Percentiles rank a stretch among this genome's conserved stretches.
phyloP scores from a whole-genome alignment of 768 basidiomycete genomes.

The Gymnopilus dilepis region DNA sequence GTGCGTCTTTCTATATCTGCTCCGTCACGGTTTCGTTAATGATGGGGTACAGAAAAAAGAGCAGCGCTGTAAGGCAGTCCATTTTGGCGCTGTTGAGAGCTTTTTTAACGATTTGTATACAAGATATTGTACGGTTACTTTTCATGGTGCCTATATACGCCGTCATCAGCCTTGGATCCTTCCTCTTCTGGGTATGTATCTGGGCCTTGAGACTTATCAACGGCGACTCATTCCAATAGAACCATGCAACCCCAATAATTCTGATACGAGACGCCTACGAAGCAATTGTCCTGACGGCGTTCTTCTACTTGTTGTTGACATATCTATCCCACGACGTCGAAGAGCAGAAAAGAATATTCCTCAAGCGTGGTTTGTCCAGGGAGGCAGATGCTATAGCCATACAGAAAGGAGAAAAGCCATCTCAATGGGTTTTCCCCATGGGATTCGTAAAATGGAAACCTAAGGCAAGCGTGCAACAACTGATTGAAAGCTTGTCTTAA shows the following conservation, averaged over 20 bases:
- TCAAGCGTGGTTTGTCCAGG: constrained; percentile 61
- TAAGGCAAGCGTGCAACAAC: constrained; percentile 39
- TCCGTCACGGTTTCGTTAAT: neutral
- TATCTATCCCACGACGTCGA: constrained; percentile 69
- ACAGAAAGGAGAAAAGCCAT: constrained; percentile 48
- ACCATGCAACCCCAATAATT: constrained; percentile 70
- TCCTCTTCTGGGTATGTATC: constrained; percentile 67
- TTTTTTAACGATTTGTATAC: no score
- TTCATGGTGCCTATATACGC: constrained; percentile 84
- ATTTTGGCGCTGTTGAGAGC: no score
- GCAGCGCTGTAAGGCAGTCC: constrained; percentile 58
- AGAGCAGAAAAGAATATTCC: constrained; percentile 65
- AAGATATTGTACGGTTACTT: constrained; percentile 77
- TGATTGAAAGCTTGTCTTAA: constrained; percentile 7
- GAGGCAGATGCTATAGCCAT: constrained; percentile 51
- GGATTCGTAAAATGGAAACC: constrained; percentile 68
- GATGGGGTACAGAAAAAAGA: constrained; percentile 58
- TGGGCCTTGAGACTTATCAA: neutral
- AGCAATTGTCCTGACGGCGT: constrained; percentile 73
- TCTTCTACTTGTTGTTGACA: constrained; percentile 77
- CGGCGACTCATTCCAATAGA: constrained; percentile 36
- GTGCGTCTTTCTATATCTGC: constrained; percentile 41
- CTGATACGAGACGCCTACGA: constrained; percentile 79
- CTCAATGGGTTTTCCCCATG: constrained; percentile 75
- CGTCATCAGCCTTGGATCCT: constrained; percentile 67